These are phyloP conservation scores for Lenzites betulinus DNA, from an alignment of 768 basidiomycete species.

Conservation along the genomic window DNA sequence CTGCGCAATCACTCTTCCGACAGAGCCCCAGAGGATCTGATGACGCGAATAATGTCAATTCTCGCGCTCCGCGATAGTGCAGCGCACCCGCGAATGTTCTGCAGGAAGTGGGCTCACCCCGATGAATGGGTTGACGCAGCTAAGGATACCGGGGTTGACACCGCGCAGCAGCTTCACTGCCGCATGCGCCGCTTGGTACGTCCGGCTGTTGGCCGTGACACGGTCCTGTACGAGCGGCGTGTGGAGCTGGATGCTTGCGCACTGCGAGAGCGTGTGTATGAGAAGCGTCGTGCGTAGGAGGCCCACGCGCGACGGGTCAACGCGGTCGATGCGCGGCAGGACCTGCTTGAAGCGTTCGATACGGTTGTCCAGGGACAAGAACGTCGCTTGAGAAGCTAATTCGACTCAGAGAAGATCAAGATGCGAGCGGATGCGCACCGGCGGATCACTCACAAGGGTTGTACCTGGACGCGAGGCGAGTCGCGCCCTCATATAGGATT, in stretches of 20 bases:
- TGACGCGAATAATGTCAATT: background rate
- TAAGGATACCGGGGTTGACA: constrained; percentile 13
- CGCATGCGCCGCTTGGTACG: constrained; percentile 24
- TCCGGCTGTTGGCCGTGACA: constrained; percentile 19
- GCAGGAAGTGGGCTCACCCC: constrained; percentile 22
- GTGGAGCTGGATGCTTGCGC: constrained; percentile 35
- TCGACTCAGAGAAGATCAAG: constrained; percentile 14
- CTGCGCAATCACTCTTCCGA: constrained; percentile 16
- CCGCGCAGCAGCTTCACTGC: constrained; percentile 20
- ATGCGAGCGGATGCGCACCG: background rate
- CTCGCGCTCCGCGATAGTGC: background rate
- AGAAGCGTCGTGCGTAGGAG: constrained; percentile 26
- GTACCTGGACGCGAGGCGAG: constrained; percentile 48
- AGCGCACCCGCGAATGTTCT: background rate
- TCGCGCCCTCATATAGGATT: constrained; percentile 59
- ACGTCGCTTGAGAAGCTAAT: constrained; percentile 25
- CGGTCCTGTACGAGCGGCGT: constrained; percentile 21
- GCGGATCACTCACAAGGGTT: constrained; percentile 28
- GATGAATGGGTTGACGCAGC: constrained; percentile 26
- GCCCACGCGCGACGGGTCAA: constrained; percentile 18
- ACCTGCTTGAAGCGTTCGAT: constrained; percentile 32
- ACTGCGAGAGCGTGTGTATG: constrained; percentile 30
- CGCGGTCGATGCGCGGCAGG: constrained; percentile 23
- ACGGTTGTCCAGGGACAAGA: constrained; percentile 31
- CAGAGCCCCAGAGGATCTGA: constrained; percentile 17